phyloP scores from a whole-genome alignment of 2,329 filamentous ascomycete species.

The Pseudogymnoascus sp. region DNA sequence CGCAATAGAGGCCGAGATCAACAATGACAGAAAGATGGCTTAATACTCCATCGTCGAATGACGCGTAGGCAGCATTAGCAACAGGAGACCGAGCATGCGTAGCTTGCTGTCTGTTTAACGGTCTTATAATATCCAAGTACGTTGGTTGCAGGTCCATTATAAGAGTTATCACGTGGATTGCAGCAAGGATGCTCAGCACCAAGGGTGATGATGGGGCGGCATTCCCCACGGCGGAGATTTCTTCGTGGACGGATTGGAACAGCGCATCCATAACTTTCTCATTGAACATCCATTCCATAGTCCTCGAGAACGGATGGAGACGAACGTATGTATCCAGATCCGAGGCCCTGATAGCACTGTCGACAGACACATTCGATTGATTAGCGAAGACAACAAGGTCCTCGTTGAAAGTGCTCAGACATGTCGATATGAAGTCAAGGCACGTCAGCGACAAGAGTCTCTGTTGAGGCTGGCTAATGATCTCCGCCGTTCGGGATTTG shows the following conservation, averaged over 20 bases:
- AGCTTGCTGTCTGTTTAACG: conserved; percentile 63
- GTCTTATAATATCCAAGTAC: conserved; percentile 81
- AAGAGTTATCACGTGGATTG: conserved; percentile 76
- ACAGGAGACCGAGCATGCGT: conserved; percentile 55
- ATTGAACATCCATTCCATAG: conserved; percentile 98
- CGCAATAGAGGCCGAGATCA: conserved; percentile 79
- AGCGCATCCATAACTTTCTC: conserved; percentile 76
- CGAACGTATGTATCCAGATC: conserved; percentile 74
- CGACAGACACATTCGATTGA: conserved; percentile 62
- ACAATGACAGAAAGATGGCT: conserved; percentile 73
- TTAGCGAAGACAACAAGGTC: conserved; percentile 82
- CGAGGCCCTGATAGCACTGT: conserved; percentile 65
- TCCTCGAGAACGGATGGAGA: conserved; percentile 84
- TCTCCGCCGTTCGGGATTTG: conserved; percentile 49
- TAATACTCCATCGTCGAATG: conserved; percentile 85
- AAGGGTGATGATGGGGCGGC: conserved; percentile 72
- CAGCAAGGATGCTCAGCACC: conserved; percentile 69
- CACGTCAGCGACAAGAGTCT: conserved; percentile 72
- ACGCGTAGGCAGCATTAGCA: conserved; percentile 70
- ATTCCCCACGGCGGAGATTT: conserved; percentile 64
- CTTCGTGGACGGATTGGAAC: conserved; percentile 72
- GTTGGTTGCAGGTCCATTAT: conserved; percentile 84
- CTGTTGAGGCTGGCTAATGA: conserved; percentile 61
- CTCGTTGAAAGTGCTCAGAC: conserved; percentile 86
- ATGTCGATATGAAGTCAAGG: conserved; percentile 73